Percentiles rank a stretch among this genome's conserved stretches.
Conservation (phyloP, 495 filamentous ascomycete genomes). For the Annulohypoxylon moriforme region DNA sequence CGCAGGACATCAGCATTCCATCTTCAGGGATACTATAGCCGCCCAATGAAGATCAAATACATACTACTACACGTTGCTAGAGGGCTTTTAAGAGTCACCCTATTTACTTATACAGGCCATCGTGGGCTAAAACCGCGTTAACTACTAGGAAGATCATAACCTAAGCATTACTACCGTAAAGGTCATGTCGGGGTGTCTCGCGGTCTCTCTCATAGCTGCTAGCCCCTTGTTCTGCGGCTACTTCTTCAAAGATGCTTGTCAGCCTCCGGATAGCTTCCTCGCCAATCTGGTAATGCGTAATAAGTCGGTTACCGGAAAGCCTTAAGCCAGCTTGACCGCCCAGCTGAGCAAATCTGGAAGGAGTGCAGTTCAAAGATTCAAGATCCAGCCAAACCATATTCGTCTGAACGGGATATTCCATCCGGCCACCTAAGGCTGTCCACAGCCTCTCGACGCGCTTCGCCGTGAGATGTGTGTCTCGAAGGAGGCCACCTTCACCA, state of each 20-base stretch:
- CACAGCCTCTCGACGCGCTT: constrained; percentile 70
- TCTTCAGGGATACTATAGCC: no score
- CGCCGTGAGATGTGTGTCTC: constrained; percentile 70
- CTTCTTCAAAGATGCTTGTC: constrained; percentile 57
- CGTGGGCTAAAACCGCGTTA: neutral
- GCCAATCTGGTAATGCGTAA: constrained; percentile 73
- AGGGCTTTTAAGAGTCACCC: no score
- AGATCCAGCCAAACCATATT: constrained; percentile 94
- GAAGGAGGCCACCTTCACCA: constrained; percentile 70
- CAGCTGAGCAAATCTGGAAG: constrained; percentile 58
- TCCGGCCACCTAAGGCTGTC: constrained; percentile 67
- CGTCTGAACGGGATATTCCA: constrained; percentile 72
- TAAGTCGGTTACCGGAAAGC: constrained; percentile 64
- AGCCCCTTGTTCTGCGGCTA: constrained; percentile 38
- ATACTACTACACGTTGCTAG: no score
- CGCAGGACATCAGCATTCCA: no score
- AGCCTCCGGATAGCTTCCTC: constrained; percentile 63
- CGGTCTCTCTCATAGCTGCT: neutral
- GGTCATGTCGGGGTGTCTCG: constrained; percentile 4
- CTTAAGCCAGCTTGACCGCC: constrained; percentile 64
- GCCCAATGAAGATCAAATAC: no score
- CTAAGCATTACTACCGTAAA: constrained; percentile 19
- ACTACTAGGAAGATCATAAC: neutral
- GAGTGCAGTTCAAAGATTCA: constrained; percentile 56
- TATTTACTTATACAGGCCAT: no score